A percentile compares a stretch with the other conserved stretches of the same genome.
phyloP scores from a whole-genome alignment of 1,284 basidiomycete species.

The Peniophora sp. region DNA sequence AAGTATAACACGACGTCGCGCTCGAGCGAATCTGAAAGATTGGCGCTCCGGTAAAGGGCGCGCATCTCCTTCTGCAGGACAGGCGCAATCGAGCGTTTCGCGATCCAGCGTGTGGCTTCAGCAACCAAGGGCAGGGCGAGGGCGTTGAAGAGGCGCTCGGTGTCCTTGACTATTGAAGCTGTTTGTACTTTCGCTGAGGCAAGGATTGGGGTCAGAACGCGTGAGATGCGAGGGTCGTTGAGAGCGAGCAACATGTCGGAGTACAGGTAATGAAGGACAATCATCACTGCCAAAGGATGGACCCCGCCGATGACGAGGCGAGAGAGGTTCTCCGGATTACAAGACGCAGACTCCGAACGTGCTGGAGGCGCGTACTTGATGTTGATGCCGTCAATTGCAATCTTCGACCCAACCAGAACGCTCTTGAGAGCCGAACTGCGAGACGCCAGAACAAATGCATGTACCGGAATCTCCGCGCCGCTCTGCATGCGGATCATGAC shows the following conservation, averaged over 20 bases:
- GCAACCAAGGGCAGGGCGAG: conserved; percentile 49
- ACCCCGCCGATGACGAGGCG: conserved; percentile 40
- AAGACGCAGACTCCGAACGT: conserved; percentile 3
- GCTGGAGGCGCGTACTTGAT: conserved; percentile 18
- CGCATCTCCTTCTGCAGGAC: conserved; percentile 44
- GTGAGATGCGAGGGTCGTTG: conserved; percentile 76
- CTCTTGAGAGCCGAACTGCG: conserved; percentile 45
- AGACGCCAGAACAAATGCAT: conserved; percentile 57
- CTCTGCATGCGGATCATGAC: conserved; percentile 39
- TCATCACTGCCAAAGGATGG: conserved; percentile 61
- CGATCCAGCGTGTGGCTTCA: conserved; percentile 44
- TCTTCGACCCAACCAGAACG: conserved; percentile 30
- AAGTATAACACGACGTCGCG: conserved; percentile 77
- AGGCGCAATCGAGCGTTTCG: conserved; percentile 37
- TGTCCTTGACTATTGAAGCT: conserved; percentile 52
- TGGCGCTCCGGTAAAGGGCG: conserved; percentile 26
- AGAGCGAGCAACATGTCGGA: conserved; percentile 77
- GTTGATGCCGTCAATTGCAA: conserved; percentile 20
- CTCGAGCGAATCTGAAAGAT: conserved; percentile 20
- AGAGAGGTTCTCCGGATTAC: conserved; percentile 7
- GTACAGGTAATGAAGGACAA: conserved; percentile 85
- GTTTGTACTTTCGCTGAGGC: conserved; percentile 33
- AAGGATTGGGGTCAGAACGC: conserved; percentile 36
- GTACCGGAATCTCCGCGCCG: conserved; percentile 22
- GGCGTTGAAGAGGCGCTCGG: conserved; percentile 44